These are phyloP conservation scores for Balamuthia mandrillaris DNA, from an alignment of 208 protist species.

Conservation along the genomic window DNA sequence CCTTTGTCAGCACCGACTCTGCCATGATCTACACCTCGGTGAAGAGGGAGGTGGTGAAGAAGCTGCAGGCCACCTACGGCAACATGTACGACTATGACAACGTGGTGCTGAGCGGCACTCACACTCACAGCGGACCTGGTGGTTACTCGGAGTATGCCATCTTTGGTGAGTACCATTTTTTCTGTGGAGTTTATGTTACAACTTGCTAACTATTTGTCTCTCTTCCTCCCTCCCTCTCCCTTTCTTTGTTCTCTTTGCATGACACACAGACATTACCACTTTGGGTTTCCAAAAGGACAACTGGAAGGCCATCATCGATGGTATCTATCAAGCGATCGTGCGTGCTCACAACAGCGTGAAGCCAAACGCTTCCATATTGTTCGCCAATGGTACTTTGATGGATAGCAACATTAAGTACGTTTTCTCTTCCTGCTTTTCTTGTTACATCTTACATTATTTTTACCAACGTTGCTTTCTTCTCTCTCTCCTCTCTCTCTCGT, in stretches of 20 bases:
- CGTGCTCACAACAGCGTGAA: slow-evolving; percentile 47
- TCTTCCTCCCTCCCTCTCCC: too few relatives aligned
- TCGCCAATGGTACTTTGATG: slow-evolving; percentile 41
- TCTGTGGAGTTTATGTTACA: too few relatives aligned
- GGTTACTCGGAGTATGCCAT: slow-evolving; percentile 15
- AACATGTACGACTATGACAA: slow-evolving; percentile 53
- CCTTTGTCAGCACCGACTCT: slow-evolving; percentile 57
- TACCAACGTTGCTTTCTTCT: not conserved
- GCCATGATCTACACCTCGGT: slow-evolving; percentile 63
- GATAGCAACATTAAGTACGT: slow-evolving; percentile 52
- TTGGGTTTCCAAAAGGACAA: slow-evolving; percentile 59
- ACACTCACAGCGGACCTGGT: slow-evolving; percentile 64
- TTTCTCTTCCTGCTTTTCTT: not conserved
- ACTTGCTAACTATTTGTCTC: not conserved
- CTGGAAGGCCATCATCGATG: slow-evolving; percentile 56
- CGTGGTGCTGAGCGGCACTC: slow-evolving; percentile 50
- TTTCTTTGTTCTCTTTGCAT: too few relatives aligned
- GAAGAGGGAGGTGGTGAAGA: slow-evolving; percentile 49
- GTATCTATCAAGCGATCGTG: slow-evolving; percentile 56
- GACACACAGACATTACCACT: slow-evolving; percentile 60
- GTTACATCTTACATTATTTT: not conserved
- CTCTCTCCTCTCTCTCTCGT: too few relatives aligned
- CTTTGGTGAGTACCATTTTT: too few relatives aligned
- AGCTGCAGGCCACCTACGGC: slow-evolving; percentile 38
- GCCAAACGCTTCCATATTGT: slow-evolving; percentile 20